These are phyloP conservation scores for Danielia oregonensis DNA, from an alignment of 805 yeast species.

Conservation along the genomic window DNA sequence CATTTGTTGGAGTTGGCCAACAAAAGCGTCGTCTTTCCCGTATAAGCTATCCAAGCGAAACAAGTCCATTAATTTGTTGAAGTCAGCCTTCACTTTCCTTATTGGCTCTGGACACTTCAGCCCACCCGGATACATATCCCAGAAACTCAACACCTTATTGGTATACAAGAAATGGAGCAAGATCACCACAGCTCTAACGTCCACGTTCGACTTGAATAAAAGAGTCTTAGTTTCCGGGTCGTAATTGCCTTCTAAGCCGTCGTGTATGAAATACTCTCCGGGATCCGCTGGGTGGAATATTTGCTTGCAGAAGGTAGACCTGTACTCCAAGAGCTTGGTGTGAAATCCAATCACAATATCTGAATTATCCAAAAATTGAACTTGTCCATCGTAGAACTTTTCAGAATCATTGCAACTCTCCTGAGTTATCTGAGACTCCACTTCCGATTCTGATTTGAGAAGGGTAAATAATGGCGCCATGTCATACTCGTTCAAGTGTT, in stretches of 20 bases:
- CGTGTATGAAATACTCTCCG: conserved; percentile 22
- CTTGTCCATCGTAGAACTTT: conserved; percentile 35
- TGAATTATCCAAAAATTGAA: conserved; percentile 22
- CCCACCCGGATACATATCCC: conserved; percentile 37
- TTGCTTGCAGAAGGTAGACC: conserved; percentile 27
- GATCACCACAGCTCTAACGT: conserved; percentile 38
- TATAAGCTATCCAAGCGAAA: conserved; percentile 13
- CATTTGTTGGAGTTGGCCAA: conserved; percentile 6
- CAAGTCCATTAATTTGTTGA: conserved; percentile 19
- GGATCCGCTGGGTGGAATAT: conserved; percentile 18
- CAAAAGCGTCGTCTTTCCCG: conserved; percentile 7
- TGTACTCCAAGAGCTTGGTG: conserved; percentile 24
- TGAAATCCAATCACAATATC: conserved; percentile 33
- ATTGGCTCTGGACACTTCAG: conserved; percentile 27
- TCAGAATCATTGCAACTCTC: conserved; percentile 8
- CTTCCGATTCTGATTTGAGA: not conserved
- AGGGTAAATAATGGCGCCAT: not conserved
- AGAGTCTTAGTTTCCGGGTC: conserved; percentile 12
- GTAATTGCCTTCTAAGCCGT: conserved; percentile 23
- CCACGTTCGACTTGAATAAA: conserved; percentile 19
- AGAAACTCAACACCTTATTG: conserved; percentile 39
- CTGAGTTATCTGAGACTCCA: not conserved
- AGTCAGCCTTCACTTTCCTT: conserved; percentile 25
- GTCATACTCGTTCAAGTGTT: conserved; percentile 5
- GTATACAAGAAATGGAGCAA: conserved; percentile 48